Evolutionary conservation across 495 filamentous ascomycete genomes (phyloP).

Genomic region (Letharia columbiana): DNA sequence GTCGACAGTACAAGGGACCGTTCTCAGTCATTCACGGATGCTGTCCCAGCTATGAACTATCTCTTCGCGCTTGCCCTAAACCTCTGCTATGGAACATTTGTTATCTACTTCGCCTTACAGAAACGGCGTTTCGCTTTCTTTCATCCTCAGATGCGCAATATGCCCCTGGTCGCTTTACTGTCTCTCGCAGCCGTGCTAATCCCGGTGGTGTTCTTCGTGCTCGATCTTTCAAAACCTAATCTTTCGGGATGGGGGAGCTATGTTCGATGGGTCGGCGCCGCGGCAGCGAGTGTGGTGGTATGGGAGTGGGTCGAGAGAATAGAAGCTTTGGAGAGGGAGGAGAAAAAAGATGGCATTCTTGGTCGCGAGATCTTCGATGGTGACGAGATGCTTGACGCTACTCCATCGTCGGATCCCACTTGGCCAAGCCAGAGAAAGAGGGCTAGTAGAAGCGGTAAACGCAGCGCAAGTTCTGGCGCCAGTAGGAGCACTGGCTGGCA

Average conservation of each 20-base stretch:
- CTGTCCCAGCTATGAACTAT: slow-evolving; percentile 87
- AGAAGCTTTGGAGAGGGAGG: slow-evolving; percentile 88
- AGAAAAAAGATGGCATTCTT: slow-evolving; percentile 90
- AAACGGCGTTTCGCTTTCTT: slow-evolving; percentile 93
- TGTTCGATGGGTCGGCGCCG: slow-evolving; percentile 93
- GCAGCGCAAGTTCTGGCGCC: slow-evolving; percentile 31
- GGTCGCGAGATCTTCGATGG: slow-evolving; percentile 94
- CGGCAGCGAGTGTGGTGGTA: slow-evolving; percentile 90
- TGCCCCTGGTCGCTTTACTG: slow-evolving; percentile 72
- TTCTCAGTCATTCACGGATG: slow-evolving; percentile 70
- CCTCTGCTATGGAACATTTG: slow-evolving; percentile 87
- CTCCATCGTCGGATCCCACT: slow-evolving; percentile 49
- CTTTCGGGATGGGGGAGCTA: slow-evolving; percentile 96
- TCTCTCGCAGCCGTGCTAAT: slow-evolving; percentile 74
- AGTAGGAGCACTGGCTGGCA: slow-evolving; percentile 40
- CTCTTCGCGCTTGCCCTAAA: slow-evolving; percentile 86
- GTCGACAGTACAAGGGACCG: slow-evolving; percentile 47
- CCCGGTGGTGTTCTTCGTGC: slow-evolving; percentile 89
- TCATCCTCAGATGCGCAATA: slow-evolving; percentile 86
- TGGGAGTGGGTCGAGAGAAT: slow-evolving; percentile 99
- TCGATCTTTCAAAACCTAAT: slow-evolving; percentile 81
- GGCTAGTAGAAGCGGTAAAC: background rate
- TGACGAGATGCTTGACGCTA: slow-evolving; percentile 85
- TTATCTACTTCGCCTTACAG: slow-evolving; percentile 87
- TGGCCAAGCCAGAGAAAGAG: slow-evolving; percentile 32